Conservation (phyloP, 176 grass and related monocot species). For the Phoenix dactylifera region DNA sequence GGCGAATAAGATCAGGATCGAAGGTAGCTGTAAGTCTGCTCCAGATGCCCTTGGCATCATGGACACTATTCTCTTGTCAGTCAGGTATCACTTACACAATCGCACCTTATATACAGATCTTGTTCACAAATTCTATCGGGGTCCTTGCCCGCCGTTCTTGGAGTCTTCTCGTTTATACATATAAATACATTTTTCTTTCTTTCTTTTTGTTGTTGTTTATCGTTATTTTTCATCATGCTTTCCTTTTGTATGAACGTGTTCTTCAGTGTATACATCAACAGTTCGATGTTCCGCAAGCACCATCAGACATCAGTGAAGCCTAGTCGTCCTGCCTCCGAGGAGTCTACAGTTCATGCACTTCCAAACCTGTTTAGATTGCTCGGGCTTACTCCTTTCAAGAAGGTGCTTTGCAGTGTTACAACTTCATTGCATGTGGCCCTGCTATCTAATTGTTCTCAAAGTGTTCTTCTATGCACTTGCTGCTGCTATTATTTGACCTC, state of each 20-base stretch:
- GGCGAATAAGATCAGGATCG: constrained; percentile 47
- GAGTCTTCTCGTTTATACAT: background rate
- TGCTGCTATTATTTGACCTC: no score
- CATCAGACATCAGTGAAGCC: constrained; percentile 34
- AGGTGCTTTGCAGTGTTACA: constrained; percentile 25
- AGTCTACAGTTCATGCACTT: constrained; percentile 58
- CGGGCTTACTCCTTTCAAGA: constrained; percentile 66
- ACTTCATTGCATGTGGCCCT: no score
- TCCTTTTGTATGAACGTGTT: background rate
- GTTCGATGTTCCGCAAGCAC: constrained; percentile 43
- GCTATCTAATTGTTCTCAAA: no score
- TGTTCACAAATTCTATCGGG: background rate
- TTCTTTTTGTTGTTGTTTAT: background rate
- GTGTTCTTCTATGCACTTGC: no score
- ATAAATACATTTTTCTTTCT: background rate
- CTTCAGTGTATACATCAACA: constrained; percentile 68
- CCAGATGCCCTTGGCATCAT: constrained; percentile 70
- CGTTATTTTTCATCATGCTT: background rate
- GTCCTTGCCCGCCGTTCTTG: background rate
- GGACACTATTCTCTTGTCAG: constrained; percentile 57
- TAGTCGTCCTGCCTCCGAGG: constrained; percentile 24
- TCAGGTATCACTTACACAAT: constrained; percentile 45
- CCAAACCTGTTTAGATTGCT: constrained; percentile 59
- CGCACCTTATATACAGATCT: background rate
- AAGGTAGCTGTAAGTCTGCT: constrained; percentile 49